Percentiles rank a stretch among this genome's conserved stretches.
phyloP scores from a whole-genome alignment of 2,329 filamentous ascomycete genomes.

The Coniochaeta sp. region DNA sequence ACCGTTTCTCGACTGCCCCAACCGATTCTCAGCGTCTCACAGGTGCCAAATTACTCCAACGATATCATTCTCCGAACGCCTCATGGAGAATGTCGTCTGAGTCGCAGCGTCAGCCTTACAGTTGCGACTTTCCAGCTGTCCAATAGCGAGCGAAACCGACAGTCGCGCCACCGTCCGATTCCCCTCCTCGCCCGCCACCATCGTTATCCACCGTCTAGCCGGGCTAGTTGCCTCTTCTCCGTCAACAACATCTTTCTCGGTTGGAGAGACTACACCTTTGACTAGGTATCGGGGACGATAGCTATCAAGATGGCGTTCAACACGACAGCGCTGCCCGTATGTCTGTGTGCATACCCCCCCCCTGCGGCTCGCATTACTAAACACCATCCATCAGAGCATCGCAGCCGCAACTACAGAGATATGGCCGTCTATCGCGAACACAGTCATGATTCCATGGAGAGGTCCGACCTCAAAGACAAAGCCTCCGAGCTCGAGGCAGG shows the following conservation, averaged over 20 bases:
- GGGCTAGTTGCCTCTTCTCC: background rate
- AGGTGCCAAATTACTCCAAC: background rate
- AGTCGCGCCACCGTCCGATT: background rate
- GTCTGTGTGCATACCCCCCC: conserved; percentile 1
- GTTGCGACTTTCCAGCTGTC: background rate
- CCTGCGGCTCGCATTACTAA: background rate
- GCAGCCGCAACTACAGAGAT: conserved; percentile 34
- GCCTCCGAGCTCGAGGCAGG: background rate
- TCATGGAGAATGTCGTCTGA: conserved; percentile 3
- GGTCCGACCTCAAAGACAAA: conserved; percentile 9
- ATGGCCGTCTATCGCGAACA: conserved; percentile 37
- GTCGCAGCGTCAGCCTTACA: background rate
- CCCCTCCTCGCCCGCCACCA: background rate
- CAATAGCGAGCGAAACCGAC: background rate
- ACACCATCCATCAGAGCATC: conserved; percentile 24
- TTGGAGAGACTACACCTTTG: background rate
- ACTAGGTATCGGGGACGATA: background rate
- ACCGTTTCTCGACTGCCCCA: background rate
- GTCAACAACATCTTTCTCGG: background rate
- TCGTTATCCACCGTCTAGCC: background rate
- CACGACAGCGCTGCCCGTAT: conserved; percentile 19
- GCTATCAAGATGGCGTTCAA: conserved; percentile 17
- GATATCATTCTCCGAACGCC: background rate
- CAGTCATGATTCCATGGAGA: conserved; percentile 28
- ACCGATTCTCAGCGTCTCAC: background rate